Conservation (phyloP, 2,329 filamentous ascomycete genomes). For the Fusarium pseudocircinatum region DNA sequence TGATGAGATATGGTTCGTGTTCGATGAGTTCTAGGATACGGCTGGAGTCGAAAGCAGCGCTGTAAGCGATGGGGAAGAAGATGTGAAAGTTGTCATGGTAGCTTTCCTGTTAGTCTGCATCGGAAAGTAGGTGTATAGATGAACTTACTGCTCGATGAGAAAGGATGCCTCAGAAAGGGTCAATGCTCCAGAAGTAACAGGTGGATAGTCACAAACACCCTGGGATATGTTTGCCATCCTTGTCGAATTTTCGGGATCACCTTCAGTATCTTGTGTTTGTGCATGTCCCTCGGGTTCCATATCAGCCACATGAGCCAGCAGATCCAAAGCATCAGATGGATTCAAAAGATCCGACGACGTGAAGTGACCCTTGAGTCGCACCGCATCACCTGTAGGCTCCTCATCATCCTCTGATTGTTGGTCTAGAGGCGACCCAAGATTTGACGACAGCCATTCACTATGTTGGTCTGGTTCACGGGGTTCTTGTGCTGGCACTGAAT, state of each 20-base stretch:
- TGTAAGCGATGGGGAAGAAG: constrained; percentile 74
- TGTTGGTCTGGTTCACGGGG: constrained; percentile 5
- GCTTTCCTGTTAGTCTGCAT: constrained; percentile 45
- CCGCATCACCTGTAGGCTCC: neutral
- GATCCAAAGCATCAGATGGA: constrained; percentile 53
- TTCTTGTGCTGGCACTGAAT: neutral
- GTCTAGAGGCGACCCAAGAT: constrained; percentile 26
- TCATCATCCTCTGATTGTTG: constrained; percentile 16
- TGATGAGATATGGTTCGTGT: constrained; percentile 73
- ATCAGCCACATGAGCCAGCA: constrained; percentile 54
- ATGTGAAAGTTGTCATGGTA: constrained; percentile 75
- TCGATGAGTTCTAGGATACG: constrained; percentile 65
- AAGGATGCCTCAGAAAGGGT: constrained; percentile 39
- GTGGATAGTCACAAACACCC: constrained; percentile 42
- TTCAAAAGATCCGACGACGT: constrained; percentile 53
- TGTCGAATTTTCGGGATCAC: neutral
- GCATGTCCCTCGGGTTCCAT: constrained; percentile 44
- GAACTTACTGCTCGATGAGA: constrained; percentile 44
- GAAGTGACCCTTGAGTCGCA: constrained; percentile 51
- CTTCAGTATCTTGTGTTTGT: neutral
- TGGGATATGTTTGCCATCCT: neutral
- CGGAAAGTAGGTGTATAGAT: accelerated
- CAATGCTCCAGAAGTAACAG: constrained; percentile 46
- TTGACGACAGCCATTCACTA: constrained; percentile 26
- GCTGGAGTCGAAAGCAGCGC: constrained; percentile 63